Evolutionary conservation across 2,329 filamentous ascomycete genomes (phyloP), one percentile per base, ranked within the genome.

Genomic region (Paramyrothecium sp.): DNA sequence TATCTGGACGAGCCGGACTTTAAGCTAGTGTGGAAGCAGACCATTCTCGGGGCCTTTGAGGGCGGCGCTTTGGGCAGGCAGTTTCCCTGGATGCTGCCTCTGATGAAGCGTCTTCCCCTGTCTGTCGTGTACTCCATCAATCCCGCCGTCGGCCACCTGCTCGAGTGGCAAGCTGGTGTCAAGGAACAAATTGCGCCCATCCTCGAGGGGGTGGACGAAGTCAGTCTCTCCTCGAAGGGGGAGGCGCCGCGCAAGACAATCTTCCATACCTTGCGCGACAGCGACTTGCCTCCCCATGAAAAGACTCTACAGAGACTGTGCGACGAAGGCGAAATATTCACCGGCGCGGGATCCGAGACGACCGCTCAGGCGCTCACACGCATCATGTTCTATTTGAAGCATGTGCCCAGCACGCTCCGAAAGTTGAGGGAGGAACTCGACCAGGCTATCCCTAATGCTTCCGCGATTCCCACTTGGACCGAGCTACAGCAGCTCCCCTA

Each of bases 321-420:
- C 3, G 63, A 70, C 7, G 76, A 78, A 26, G 70, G 69, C 5
- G 52, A 66, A n/a, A 60, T 69, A 0, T 55, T 75, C 1, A 62
- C 72, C 11, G 63, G 66, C 5, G 75, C 75, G 1, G 76, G 73
- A 1, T 73, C 73, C 10, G 69, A 76, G 22, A 78, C 75, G 0
- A 73, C 68, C 0, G 68, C 69, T 8, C 69, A 67, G 58, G 67
- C 70, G 0, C 61, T 79, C 19, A 60, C 67, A 1, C 62, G 73
- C 2, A 62, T 72, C 13, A 69, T 69, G 2, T 78, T 70, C 62
- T 59, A 75, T 64, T 59, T 78, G 1, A 70, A 78, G 12, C 58
- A 63, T 2, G 65, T 73, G 20, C 71, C 71, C 0, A 3, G 54
- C 0, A 64, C 73, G 2, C 61, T 73, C 7, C 19, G 56, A 1